Evolutionary conservation across 2,329 filamentous ascomycete species (phyloP), one percentile per base, ranked within the genome.

Genomic region (Colletotrichum sp.): DNA sequence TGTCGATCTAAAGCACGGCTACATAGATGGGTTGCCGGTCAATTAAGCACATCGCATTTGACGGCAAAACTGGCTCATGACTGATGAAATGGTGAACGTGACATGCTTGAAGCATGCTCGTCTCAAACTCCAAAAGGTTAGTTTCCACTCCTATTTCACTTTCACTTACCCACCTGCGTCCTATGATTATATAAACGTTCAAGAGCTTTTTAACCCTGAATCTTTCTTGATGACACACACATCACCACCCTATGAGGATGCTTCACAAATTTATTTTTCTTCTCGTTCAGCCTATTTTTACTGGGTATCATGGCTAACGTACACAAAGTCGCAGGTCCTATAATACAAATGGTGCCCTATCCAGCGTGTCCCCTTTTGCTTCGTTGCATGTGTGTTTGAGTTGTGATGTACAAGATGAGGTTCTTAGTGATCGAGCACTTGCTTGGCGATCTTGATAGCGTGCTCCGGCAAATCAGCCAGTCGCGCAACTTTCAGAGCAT

Each of bases 401-500:
- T 28, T 32, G 7, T 62, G 66, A 74, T 66, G 65, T 49, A 36
- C 67, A 49, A 64, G 39, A 34, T 64, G 12, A 49, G 18, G 1
- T 62, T 67, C 66, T 44, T 72, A 49, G 30, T 70, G 52, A 24
- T 24, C 79, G 60, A 96, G 85, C 10, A 95, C 89, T 49, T 87
- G 83, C 68, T 85, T 87, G 8, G 96, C 96, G 78, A 95, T 87
- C 26, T 87, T 85, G 71, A 98, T 92, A 5, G 94, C 95, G 60
- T 89, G 87, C 76, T 93, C 91, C 1, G 96, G 96, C 80, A 98
- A 81, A 2, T 95, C 96, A 8, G 97, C 98, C 79, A 99, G 86
- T 78, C 90, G 90, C 3, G 97, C 97, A n/a, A 99, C 97, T 82
- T 98, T 99, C 76, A 99, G 87, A 21, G 98, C 97, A 86, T 99